Conservation (phyloP, 139 green algal genomes). For the Pseudopediastrum boryanum region DNA sequence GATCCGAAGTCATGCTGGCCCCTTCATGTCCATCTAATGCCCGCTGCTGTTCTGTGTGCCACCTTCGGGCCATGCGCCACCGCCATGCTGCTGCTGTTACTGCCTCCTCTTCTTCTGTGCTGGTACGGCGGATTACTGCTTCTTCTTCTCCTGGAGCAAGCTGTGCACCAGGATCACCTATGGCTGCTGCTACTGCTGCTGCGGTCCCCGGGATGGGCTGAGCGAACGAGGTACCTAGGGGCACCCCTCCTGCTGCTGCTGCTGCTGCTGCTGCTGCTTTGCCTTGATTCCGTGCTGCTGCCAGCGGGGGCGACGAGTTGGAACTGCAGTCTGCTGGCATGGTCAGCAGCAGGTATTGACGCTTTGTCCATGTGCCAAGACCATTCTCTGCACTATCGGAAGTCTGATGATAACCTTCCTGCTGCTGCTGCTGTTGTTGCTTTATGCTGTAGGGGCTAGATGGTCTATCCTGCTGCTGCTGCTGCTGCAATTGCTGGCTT, state of each 20-base stretch:
- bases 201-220: background rate
- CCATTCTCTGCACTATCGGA: too few relatives aligned
- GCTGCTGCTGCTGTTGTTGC: slow-evolving; percentile 1
- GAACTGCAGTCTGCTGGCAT: background rate
- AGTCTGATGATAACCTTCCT: too few relatives aligned
- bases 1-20: slow-evolving; percentile 21
- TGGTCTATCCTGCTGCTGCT: background rate
- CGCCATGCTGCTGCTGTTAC: slow-evolving; percentile 49
- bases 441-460: background rate
- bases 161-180: background rate
- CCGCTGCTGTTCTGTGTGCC: slow-evolving; percentile 57
- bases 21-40: background rate
- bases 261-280: slow-evolving; percentile 16
- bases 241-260: background rate
- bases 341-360: slow-evolving; percentile 11
- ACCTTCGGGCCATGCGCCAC: slow-evolving; percentile 59
- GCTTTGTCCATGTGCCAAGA: slow-evolving; percentile 50
- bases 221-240: background rate
- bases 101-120: slow-evolving; percentile 34
- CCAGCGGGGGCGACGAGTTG: background rate
- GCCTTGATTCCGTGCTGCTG: background rate
- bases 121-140: background rate
- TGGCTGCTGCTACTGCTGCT: slow-evolving; percentile 26
- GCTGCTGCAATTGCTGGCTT: background rate
- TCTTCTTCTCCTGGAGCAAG: background rate